These are phyloP conservation scores for Isoetes taiwanensis DNA, from an alignment of 75 land plant genomes.

Conservation along the genomic window DNA sequence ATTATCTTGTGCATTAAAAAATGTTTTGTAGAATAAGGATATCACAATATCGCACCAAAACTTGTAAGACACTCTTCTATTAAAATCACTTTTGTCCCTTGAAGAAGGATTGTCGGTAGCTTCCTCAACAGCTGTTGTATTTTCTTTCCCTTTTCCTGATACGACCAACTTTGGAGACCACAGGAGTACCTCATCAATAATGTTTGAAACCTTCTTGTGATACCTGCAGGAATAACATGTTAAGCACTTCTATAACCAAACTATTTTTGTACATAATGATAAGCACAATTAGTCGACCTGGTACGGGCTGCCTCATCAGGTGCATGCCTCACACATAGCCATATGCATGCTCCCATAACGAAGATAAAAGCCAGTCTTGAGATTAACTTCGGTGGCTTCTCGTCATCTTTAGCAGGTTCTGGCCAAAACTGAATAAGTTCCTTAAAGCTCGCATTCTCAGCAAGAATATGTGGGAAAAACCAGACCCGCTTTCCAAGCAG, in stretches of 20 bases:
- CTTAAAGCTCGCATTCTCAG: conserved; percentile 81
- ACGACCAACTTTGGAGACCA: conserved; percentile 86
- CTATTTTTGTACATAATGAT: neutral
- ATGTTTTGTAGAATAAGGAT: too few relatives aligned
- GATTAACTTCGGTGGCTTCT: conserved; percentile 80
- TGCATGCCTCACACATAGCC: conserved; percentile 75
- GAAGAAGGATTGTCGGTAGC: too few relatives aligned
- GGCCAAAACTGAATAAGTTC: conserved; percentile 88
- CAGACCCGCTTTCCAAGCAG: conserved; percentile 81
- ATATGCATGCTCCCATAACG: conserved; percentile 40
- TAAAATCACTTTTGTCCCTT: too few relatives aligned
- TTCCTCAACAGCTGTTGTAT: too few relatives aligned
- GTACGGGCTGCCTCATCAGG: conserved; percentile 98
- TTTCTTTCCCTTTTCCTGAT: conserved; percentile 62
- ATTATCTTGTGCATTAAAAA: too few relatives aligned
- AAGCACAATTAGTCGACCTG: conserved; percentile 28
- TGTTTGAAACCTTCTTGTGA: conserved; percentile 80
- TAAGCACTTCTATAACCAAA: neutral
- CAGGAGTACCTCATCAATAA: conserved; percentile 89
- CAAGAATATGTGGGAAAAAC: conserved; percentile 96
- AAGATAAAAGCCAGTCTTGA: conserved; percentile 58
- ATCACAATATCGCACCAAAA: too few relatives aligned
- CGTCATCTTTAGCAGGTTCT: conserved; percentile 65
- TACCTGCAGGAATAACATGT: conserved; percentile 42
- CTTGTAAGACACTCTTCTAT: too few relatives aligned